A percentile compares a stretch with the other conserved stretches of the same genome.
Conservation (phyloP, 1,139 yeast species). For the Pichia sp. region DNA sequence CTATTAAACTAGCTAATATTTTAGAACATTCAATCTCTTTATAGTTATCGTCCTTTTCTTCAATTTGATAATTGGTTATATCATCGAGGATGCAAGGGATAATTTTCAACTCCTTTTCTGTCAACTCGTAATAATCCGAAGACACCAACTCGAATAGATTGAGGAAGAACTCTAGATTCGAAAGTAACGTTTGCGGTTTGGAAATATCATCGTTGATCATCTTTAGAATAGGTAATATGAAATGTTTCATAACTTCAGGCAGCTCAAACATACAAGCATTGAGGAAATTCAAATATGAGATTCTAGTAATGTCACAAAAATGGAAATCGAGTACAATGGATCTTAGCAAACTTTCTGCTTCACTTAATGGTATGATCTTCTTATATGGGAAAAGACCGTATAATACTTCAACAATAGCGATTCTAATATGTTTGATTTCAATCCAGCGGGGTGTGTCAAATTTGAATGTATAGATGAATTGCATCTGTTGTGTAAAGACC, state of each 20-base stretch:
- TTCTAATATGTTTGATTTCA: constrained; percentile 62
- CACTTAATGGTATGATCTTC: constrained; percentile 43
- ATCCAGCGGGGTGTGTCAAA: constrained; percentile 45
- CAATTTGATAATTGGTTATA: not conserved
- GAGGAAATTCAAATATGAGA: constrained; percentile 11
- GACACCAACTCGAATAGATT: not conserved
- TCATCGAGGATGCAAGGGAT: not conserved
- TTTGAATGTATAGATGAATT: constrained; percentile 45
- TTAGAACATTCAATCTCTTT: constrained; percentile 2
- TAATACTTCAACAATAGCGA: constrained; percentile 61
- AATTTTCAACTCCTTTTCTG: constrained; percentile 21
- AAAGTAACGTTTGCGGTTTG: constrained; percentile 2
- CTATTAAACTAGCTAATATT: not conserved
- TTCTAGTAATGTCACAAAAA: constrained; percentile 11
- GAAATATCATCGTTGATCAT: constrained; percentile 9
- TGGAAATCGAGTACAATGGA: constrained; percentile 15
- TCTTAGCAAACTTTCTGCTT: constrained; percentile 7
- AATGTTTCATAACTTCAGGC: constrained; percentile 10
- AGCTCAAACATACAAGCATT: constrained; percentile 15
- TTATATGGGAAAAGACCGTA: constrained; percentile 72
- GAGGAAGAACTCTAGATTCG: constrained; percentile 6
- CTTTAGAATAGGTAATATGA: constrained; percentile 12
- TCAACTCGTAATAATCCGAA: not conserved
- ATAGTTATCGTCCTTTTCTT: not conserved
- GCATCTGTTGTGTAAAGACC: constrained; percentile 61